Conservation (phyloP, 192 early-diverging fungal genomes). For the Rhizoclosmatium sp. region DNA sequence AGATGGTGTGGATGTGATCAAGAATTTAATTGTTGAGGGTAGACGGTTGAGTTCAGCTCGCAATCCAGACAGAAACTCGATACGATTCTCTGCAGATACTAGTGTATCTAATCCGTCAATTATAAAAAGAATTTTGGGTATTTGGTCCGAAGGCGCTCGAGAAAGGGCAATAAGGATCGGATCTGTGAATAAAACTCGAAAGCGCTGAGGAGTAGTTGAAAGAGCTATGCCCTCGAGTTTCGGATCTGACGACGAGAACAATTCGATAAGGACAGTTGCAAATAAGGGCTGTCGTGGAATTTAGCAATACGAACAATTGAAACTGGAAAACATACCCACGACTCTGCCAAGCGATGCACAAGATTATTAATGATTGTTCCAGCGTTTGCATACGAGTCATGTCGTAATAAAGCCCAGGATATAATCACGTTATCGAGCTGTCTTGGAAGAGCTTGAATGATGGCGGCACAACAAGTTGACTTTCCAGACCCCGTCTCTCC, state of each 20-base stretch:
- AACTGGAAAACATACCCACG: slow-evolving; percentile 14
- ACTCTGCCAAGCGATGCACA: slow-evolving; percentile 21
- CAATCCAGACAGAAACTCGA: slow-evolving; percentile 13
- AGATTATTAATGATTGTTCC: slow-evolving; percentile 26
- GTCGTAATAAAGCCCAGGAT: slow-evolving; percentile 11
- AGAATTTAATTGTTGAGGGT: slow-evolving; percentile 23
- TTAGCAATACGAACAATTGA: neutral
- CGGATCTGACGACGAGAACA: neutral
- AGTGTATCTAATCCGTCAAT: slow-evolving; percentile 27
- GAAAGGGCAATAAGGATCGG: slow-evolving; percentile 6
- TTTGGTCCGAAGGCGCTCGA: neutral
- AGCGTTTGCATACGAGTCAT: neutral
- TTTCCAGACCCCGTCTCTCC: slow-evolving; percentile 28
- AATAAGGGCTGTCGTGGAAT: slow-evolving; percentile 2
- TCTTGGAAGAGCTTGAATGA: slow-evolving; percentile 16
- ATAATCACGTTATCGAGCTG: neutral
- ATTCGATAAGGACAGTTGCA: neutral
- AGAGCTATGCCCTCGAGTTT: neutral
- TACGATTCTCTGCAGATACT: neutral
- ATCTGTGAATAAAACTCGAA: slow-evolving; percentile 16
- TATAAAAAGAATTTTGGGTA: slow-evolving; percentile 13
- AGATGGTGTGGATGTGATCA: neutral
- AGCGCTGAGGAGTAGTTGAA: slow-evolving; percentile 8
- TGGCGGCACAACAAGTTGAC: slow-evolving; percentile 3
- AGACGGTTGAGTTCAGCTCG: neutral